Evolutionary conservation across 495 filamentous ascomycete genomes (phyloP).

Genomic region (Pseudevernia furfuracea): DNA sequence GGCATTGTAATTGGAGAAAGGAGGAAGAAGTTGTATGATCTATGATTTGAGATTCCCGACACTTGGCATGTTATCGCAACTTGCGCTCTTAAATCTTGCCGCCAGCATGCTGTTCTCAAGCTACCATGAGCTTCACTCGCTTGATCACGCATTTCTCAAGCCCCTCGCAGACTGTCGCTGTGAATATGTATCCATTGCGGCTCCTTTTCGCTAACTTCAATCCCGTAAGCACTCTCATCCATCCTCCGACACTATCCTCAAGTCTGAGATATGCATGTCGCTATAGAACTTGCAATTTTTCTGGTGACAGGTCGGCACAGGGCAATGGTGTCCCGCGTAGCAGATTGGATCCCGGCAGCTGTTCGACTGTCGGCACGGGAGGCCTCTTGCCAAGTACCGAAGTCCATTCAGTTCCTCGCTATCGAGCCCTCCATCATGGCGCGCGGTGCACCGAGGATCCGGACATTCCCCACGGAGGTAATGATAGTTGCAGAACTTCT

Average conservation of each 20-base stretch:
- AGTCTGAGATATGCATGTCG: background rate
- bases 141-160: too few relatives aligned
- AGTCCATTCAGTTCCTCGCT: background rate
- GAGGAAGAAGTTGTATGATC: too few relatives aligned
- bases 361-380: background rate
- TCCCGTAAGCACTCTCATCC: background rate
- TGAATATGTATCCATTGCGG: too few relatives aligned
- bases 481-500: background rate
- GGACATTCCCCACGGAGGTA: background rate
- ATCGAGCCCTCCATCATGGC: background rate
- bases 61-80: too few relatives aligned
- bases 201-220: background rate
- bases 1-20: too few relatives aligned
- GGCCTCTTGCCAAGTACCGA: background rate
- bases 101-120: too few relatives aligned
- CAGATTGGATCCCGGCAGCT: background rate
- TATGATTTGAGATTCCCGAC: too few relatives aligned
- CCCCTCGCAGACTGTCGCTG: too few relatives aligned
- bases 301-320: constrained; percentile 1
- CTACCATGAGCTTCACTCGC: background rate
- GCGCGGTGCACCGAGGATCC: background rate
- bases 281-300: background rate
- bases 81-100: too few relatives aligned
- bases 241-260: background rate
- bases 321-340: background rate